Evolutionary conservation across 2,329 filamentous ascomycete genomes (phyloP), one percentile per base, ranked within the genome.

Genomic region (Botrytis medusae): DNA sequence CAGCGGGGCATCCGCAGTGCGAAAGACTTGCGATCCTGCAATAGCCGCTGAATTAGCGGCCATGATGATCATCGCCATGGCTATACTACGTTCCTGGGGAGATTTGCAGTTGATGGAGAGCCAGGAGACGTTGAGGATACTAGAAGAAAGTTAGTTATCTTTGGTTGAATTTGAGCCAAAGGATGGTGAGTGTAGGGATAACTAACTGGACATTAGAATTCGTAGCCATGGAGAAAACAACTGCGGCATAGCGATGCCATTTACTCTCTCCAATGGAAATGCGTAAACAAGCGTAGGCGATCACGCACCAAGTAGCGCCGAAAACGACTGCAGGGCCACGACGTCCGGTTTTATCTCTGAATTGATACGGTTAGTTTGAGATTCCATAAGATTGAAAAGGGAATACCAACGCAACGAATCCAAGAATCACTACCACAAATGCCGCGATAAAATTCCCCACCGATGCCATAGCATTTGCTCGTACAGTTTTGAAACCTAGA

Each of bases 361-460:
- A n/a, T n/a, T 6, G 10, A 51, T 25, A n/a, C 5, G 25, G 25
- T 51, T n/a, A 51, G 25, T n/a, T 51, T 51, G 48, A n/a, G 25
- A 14, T 51, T n/a, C 2, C 3, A 2, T 5, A n/a, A 7, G n/a
- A 1, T 1, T 6, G 25, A 5, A 51, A 51, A n/a, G 12, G 48
- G 22, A n/a, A 51, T n/a, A 51, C 48, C 14, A 51, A 51, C 48
- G 48, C 48, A 2, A 51, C 25, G 48, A n/a, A 51, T 51, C 48
- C 48, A n/a, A 51, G 48, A 51, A 51, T 51, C 48, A 51, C 25
- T 1, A n/a, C 48, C 25, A 51, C 48, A n/a, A 51, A 51, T 1
- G 48, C 48, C n/a, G 48, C 48, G 12, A 51, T 51, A 1, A n/a
- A n/a, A 51, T 51, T 51, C 1, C 48, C 48, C 14, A n/a, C 48